Conservation (phyloP, 2,329 filamentous ascomycete species). For the Fusarium torulosum region DNA sequence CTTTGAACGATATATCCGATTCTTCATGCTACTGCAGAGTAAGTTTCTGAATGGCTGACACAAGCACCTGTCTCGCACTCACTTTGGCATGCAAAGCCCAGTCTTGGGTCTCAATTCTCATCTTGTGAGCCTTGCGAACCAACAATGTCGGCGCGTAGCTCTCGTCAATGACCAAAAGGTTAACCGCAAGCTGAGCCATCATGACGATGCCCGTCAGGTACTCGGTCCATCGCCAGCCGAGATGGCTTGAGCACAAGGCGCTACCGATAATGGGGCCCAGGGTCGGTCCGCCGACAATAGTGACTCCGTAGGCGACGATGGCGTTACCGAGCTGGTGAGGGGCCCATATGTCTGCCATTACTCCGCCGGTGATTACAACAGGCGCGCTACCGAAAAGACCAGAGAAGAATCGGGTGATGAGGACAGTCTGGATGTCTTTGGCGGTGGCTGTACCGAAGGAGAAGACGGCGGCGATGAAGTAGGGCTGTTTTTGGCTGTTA, state of each 20-base stretch:
- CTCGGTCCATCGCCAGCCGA: neutral
- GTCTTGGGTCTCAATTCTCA: neutral
- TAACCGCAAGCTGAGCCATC: neutral
- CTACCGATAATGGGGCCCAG: neutral
- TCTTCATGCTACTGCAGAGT: neutral
- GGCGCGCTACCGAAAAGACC: neutral
- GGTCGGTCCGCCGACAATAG: neutral
- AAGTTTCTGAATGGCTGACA: accelerated
- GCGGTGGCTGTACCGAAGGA: neutral
- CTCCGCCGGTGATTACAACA: neutral
- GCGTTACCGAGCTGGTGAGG: constrained; percentile 1
- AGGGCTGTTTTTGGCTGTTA: neutral
- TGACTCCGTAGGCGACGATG: constrained; percentile 2
- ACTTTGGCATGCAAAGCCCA: constrained; percentile 1
- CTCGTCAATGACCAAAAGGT: constrained; percentile 3
- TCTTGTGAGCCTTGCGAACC: neutral
- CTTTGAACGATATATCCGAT: neutral
- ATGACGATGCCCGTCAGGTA: neutral
- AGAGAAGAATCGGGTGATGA: neutral
- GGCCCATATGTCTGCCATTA: constrained; percentile 1
- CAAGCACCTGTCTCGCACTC: neutral
- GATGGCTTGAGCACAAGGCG: neutral
- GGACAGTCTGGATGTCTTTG: neutral
- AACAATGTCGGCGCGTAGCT: neutral
- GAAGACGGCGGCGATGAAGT: neutral